phyloP scores from a whole-genome alignment of 1,284 basidiomycete genomes.

The Hortiboletus rubellus region DNA sequence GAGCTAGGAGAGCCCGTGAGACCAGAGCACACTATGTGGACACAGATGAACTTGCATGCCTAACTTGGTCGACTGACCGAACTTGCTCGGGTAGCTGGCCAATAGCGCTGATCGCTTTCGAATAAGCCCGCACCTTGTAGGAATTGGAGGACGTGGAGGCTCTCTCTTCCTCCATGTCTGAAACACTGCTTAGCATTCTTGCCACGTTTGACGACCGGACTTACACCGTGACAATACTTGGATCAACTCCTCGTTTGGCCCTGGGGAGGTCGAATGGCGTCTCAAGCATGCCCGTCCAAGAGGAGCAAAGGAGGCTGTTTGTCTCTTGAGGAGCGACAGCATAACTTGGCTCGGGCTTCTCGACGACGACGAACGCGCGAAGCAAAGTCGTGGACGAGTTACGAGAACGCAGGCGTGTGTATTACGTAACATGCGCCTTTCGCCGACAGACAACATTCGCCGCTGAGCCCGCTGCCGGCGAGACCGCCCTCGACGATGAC shows the following conservation, averaged over 20 bases:
- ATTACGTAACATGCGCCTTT: slow-evolving; percentile 33
- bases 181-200: background rate
- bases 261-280: slow-evolving; percentile 20
- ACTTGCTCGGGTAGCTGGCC: slow-evolving; percentile 42
- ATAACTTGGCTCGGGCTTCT: slow-evolving; percentile 5
- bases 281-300: slow-evolving; percentile 10
- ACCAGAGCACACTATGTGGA: background rate
- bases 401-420: background rate
- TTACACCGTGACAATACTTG: slow-evolving; percentile 44
- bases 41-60: slow-evolving; percentile 19
- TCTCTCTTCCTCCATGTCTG: slow-evolving; percentile 48
- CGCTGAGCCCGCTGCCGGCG: background rate
- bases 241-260: slow-evolving; percentile 44
- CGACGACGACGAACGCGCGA: background rate
- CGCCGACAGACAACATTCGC: background rate
- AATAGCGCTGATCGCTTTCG: slow-evolving; percentile 46
- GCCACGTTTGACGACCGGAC: slow-evolving; percentile 14
- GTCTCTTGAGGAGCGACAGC: slow-evolving; percentile 24
- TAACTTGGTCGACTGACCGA: slow-evolving; percentile 42
- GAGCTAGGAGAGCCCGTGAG: slow-evolving; percentile 34
- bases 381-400: background rate
- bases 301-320: background rate
- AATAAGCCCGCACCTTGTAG: slow-evolving; percentile 53
- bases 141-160: slow-evolving; percentile 38
- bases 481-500: slow-evolving; percentile 23